Evolutionary conservation across 1,284 basidiomycete genomes (phyloP).

Genomic region (Termitomyces sp.): DNA sequence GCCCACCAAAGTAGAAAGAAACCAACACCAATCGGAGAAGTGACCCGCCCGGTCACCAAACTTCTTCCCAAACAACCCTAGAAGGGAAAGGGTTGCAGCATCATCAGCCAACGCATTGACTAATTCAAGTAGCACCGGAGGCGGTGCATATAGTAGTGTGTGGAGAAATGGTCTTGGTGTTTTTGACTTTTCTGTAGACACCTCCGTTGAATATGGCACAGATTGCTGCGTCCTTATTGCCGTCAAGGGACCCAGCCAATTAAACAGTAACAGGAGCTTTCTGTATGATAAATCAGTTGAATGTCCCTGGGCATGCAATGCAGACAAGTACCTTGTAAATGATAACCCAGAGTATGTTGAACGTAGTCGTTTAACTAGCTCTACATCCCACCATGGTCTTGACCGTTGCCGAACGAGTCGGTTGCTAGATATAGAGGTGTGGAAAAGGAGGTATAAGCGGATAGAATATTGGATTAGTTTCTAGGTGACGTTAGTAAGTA

Average conservation of each 20-base stretch:
- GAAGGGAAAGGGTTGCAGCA: constrained; percentile 62
- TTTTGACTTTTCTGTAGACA: constrained; percentile 31
- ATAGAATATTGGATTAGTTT: constrained; percentile 82
- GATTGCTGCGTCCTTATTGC: constrained; percentile 61
- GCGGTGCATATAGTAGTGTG: constrained; percentile 68
- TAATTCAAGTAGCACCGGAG: constrained; percentile 77
- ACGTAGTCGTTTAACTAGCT: constrained; percentile 52
- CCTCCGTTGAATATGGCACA: constrained; percentile 49
- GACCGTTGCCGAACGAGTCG: constrained; percentile 40
- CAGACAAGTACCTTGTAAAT: constrained; percentile 51
- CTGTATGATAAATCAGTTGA: constrained; percentile 33
- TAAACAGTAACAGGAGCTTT: constrained; percentile 74
- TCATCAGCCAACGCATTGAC: constrained; percentile 71
- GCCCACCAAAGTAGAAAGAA: constrained; percentile 68
- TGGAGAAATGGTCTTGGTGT: constrained; percentile 54
- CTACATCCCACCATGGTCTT: constrained; percentile 49
- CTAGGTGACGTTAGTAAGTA: constrained; percentile 33
- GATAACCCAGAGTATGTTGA: constrained; percentile 63
- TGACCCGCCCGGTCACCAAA: constrained; percentile 63
- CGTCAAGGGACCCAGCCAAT: constrained; percentile 72
- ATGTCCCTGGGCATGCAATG: neutral
- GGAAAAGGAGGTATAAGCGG: constrained; percentile 67
- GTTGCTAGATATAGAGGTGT: constrained; percentile 44
- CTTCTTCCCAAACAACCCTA: constrained; percentile 62
- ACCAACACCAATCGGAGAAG: constrained; percentile 81